Conservation (phyloP, 805 yeast species). For the Yarrowia sp. region DNA sequence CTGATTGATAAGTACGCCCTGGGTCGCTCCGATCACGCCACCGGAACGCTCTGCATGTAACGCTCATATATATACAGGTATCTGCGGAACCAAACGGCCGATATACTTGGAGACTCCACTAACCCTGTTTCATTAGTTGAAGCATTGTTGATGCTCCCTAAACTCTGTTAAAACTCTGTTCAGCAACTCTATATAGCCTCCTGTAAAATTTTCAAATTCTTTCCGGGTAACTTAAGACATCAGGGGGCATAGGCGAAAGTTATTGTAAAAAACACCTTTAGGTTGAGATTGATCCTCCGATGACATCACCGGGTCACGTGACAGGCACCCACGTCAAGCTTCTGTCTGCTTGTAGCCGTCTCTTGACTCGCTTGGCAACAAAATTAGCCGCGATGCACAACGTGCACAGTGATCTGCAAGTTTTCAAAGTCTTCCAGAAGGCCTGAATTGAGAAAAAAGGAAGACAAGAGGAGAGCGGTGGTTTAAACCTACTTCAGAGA, state of each 20-base stretch:
- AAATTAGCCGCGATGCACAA: conserved; percentile 8
- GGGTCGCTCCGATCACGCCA: conserved; percentile 6
- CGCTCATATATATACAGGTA: background rate
- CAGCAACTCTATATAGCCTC: background rate
- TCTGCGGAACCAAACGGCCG: background rate
- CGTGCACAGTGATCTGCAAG: background rate
- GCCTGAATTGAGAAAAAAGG: background rate
- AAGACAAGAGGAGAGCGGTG: too few species aligned
- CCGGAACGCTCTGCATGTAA: background rate
- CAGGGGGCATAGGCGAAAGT: background rate
- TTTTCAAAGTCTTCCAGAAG: background rate
- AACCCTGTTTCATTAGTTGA: background rate
- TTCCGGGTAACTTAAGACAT: background rate
- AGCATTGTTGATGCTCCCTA: background rate
- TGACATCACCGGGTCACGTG: background rate
- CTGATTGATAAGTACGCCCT: background rate
- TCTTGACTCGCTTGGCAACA: background rate
- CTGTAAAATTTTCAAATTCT: conserved; percentile 1
- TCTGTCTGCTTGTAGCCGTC: background rate
- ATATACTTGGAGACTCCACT: background rate
- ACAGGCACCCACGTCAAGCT: background rate
- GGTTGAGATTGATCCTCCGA: too few species aligned
- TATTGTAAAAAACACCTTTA: background rate
- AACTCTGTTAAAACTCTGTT: background rate
- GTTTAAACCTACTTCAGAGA: too few species aligned